Percentiles rank a stretch among this genome's conserved stretches.
These are phyloP conservation scores for Gossypium anomalum DNA, from an alignment of 345 rosid species.

Conservation along the genomic window DNA sequence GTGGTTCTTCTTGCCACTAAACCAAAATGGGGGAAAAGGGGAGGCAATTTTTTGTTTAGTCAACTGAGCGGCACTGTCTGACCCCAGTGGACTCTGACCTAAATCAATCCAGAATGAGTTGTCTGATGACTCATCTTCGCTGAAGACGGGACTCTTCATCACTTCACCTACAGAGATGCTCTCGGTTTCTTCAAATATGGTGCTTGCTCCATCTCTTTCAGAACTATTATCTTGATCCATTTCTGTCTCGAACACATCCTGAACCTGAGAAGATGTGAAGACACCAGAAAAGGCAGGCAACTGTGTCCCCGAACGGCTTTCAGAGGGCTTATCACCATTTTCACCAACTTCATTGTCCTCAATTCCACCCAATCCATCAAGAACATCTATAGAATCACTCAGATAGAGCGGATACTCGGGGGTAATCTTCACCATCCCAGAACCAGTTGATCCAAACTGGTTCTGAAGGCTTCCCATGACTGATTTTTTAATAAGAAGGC, in stretches of 20 bases:
- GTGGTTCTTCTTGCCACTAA: constrained; percentile 58
- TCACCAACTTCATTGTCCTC: constrained; percentile 50
- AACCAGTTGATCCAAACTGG: constrained; percentile 83
- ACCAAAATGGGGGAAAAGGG: constrained; percentile 68
- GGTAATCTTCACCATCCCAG: constrained; percentile 95
- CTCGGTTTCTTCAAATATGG: constrained; percentile 90
- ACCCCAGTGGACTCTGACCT: constrained; percentile 90
- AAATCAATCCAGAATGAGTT: constrained; percentile 87
- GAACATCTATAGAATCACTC: constrained; percentile 83
- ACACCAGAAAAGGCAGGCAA: constrained; percentile 97
- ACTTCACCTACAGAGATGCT: constrained; percentile 89
- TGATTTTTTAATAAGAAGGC: constrained; percentile 94
- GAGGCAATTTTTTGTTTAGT: constrained; percentile 57
- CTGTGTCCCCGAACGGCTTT: constrained; percentile 51
- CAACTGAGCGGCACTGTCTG: constrained; percentile 49
- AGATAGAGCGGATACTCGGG: constrained; percentile 92
- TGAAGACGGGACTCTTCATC: constrained; percentile 96
- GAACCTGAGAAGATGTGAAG: constrained; percentile 80
- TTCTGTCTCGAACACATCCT: constrained; percentile 88
- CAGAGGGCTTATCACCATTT: constrained; percentile 54
- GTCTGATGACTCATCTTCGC: constrained; percentile 95
- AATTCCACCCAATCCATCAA: constrained; percentile 55
- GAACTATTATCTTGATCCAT: constrained; percentile 80
- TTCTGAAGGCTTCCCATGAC: constrained; percentile 92
- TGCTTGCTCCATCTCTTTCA: constrained; percentile 82